A percentile compares a stretch with the other conserved stretches of the same genome.
These are phyloP conservation scores for Solanum tarapatanum DNA, from an alignment of 257 asterid genomes.

Conservation along the genomic window DNA sequence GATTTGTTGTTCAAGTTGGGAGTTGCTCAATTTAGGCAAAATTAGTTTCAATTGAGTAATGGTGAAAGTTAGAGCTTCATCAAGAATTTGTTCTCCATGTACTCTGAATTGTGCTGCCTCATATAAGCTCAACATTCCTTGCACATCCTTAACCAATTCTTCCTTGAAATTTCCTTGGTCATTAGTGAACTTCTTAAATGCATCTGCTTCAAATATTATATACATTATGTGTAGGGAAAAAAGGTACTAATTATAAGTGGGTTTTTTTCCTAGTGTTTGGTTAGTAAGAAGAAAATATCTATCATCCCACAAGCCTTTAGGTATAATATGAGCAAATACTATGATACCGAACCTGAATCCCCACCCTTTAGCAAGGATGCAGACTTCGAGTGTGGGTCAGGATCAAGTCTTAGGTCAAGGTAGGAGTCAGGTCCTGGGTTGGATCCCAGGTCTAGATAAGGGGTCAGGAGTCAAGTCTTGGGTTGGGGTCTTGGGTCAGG, in stretches of 20 bases:
- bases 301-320: too few relatives aligned
- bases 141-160: background rate
- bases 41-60: slow-evolving; percentile 2
- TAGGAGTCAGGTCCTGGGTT: too few relatives aligned
- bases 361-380: too few relatives aligned
- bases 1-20: background rate
- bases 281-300: too few relatives aligned
- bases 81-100: background rate
- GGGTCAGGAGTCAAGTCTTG: fast-evolving
- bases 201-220: background rate
- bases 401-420: too few relatives aligned
- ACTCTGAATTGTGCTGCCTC: slow-evolving; percentile 20
- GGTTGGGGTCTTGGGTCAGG: too few relatives aligned
- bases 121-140: slow-evolving; percentile 14
- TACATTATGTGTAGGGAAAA: background rate
- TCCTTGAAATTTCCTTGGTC: slow-evolving; percentile 3
- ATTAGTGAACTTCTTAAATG: slow-evolving; percentile 12
- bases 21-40: background rate
- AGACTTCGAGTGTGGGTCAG: too few relatives aligned
- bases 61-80: slow-evolving; percentile 15
- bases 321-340: too few relatives aligned
- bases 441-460: too few relatives aligned
- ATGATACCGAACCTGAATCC: too few relatives aligned
- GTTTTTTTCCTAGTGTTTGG: too few relatives aligned
- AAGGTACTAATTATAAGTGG: too few relatives aligned